These are phyloP conservation scores for Fusarium udum DNA, from an alignment of 2,329 filamentous ascomycete genomes.

Conservation along the genomic window DNA sequence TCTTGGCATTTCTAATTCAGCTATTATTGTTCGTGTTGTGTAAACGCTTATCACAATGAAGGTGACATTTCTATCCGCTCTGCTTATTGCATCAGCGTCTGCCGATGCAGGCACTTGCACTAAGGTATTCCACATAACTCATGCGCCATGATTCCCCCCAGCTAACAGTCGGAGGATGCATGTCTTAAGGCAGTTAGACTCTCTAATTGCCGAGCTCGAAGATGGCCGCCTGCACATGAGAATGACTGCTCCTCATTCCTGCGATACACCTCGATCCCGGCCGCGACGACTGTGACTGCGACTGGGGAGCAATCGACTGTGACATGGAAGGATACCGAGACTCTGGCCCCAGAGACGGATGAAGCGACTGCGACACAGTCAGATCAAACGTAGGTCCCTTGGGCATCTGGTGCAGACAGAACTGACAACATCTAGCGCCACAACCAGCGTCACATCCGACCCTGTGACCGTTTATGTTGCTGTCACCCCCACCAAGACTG, in stretches of 20 bases:
- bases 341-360: neutral
- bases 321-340: neutral
- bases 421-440: neutral
- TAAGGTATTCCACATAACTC: too few species aligned
- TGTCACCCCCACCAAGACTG: neutral
- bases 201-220: neutral
- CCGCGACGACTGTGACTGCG: neutral
- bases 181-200: neutral
- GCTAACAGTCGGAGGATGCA: too few species aligned
- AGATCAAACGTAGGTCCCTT: neutral
- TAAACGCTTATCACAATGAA: neutral
- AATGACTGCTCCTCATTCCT: neutral
- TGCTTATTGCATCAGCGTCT: neutral
- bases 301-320: neutral
- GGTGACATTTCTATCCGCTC: neutral
- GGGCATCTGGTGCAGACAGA: accelerated
- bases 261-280: neutral
- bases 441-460: neutral
- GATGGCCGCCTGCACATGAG: neutral
- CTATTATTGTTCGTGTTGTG: accelerated
- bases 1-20: neutral
- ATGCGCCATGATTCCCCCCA: too few species aligned
- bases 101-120: neutral
- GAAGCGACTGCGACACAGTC: neutral
- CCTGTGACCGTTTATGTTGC: neutral